phyloP scores from a whole-genome alignment of 2,329 filamentous ascomycete genomes.

The Orbilia javanica region DNA sequence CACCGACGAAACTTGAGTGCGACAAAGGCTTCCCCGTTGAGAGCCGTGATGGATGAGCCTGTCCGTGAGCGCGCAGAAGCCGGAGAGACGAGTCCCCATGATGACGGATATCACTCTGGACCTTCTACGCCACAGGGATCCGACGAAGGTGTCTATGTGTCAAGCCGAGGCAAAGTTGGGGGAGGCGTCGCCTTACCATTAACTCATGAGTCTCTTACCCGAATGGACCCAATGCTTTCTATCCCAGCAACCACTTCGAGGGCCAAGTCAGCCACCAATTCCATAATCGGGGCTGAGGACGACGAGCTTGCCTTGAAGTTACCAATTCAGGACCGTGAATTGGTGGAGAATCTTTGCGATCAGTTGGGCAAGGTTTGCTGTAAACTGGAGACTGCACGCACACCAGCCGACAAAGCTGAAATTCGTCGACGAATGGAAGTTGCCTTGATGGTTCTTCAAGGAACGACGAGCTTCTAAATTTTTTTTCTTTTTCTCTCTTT shows the following conservation, averaged over 20 bases:
- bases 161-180: slow-evolving; percentile 8
- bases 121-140: slow-evolving; percentile 55
- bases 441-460: slow-evolving; percentile 57
- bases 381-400: slow-evolving; percentile 45
- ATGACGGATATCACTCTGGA: slow-evolving; percentile 56
- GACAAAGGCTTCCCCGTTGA: slow-evolving; percentile 39
- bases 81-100: slow-evolving; percentile 35
- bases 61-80: slow-evolving; percentile 7
- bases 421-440: slow-evolving; percentile 56
- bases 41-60: slow-evolving; percentile 35
- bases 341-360: slow-evolving; percentile 57
- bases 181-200: slow-evolving; percentile 25
- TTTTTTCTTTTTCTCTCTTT: slow-evolving; percentile 36
- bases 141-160: slow-evolving; percentile 45
- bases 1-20: slow-evolving; percentile 44
- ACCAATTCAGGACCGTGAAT: slow-evolving; percentile 46
- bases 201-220: slow-evolving; percentile 40
- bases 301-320: slow-evolving; percentile 54
- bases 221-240: slow-evolving; percentile 38
- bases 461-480: slow-evolving; percentile 38
- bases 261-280: slow-evolving; percentile 55
- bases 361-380: slow-evolving; percentile 57
- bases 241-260: slow-evolving; percentile 43
- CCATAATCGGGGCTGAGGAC: slow-evolving; percentile 55
- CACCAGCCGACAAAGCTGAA: slow-evolving; percentile 39